Percentiles rank a stretch among this genome's conserved stretches.
Evolutionary conservation across 1,284 basidiomycete genomes (phyloP).

Genomic region (Ceratobasidium sp.): DNA sequence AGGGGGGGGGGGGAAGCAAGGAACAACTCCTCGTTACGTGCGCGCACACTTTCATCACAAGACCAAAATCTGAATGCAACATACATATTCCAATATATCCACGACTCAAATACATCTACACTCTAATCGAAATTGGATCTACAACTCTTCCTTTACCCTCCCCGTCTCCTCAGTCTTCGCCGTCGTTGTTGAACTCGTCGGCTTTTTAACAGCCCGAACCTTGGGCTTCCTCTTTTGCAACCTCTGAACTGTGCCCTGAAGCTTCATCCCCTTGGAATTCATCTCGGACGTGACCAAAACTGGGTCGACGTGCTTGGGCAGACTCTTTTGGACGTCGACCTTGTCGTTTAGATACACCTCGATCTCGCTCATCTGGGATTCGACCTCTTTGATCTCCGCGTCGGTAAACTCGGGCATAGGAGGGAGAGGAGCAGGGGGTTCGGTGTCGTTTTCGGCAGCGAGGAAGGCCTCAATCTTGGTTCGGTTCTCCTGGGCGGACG

Average conservation of each 20-base stretch:
- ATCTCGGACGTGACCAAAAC: conserved; percentile 83
- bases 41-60: no score
- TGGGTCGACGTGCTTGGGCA: conserved; percentile 78
- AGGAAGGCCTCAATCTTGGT: conserved; percentile 62
- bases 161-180: conserved; percentile 8
- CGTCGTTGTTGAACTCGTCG: conserved; percentile 2
- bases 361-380: conserved; percentile 75
- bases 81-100: conserved; percentile 17
- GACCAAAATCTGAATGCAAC: neutral
- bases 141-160: conserved; percentile 39
- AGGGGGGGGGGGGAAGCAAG: no score
- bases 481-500: conserved; percentile 76
- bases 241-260: conserved; percentile 77
- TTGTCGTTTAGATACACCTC: conserved; percentile 80
- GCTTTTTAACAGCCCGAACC: conserved; percentile 33
- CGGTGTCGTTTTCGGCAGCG: conserved; percentile 60
- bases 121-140: neutral
- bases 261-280: conserved; percentile 76
- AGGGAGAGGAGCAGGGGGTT: neutral
- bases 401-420: conserved; percentile 62
- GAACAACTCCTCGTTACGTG: no score
- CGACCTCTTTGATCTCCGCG: conserved; percentile 80
- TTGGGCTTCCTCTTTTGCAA: conserved; percentile 72
- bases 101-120: no score
- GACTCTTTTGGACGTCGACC: conserved; percentile 79